Base-by-base conservation (phyloP, 345 rosid genomes). In the Eucalyptus virginea region DNA sequence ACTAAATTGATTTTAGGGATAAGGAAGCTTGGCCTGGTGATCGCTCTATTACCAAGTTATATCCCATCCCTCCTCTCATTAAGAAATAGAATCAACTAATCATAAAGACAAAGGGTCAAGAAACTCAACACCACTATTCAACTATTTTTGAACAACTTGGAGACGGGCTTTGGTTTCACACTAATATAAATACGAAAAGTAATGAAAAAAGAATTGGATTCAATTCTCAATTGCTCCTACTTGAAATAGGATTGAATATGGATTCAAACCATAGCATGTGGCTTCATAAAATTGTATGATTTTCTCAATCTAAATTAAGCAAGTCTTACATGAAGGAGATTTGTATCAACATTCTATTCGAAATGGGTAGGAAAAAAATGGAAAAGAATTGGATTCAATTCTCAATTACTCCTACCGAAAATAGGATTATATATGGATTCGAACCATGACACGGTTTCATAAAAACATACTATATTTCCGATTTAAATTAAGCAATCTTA, bases 341-440 rank as follows among this genome's bases (percentile, higher is more conserved):
- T 56, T 56, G 6, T 56, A 30, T 56, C 0, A 0, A 2, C 62
- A 56, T 23, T 56, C 62, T 24, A 56, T 56, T 56, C 1, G 14
- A 56, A 56, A 56, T 56, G 30, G 30, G 62, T 24, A 56, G 37
- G 5, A 56, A 65, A 8, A 2, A 4, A 42, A 24, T 87, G 15
- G 69, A 52, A 62, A 87, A 44, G 2, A 62, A 23, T 45, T 17
- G 51, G 65, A 17, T 87, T 30, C 62, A 28, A 62, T 87, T 87
- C 30, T 62, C 30, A 56, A 11, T n/a, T 47, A n/a, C 11, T 50
- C 77, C 48, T 45, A 62, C 5, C 4, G 4, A 28, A 62, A 62
- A 26, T 60, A 87, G 54, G 81, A 65, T 87, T 11, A 21, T 62
- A 44, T 8, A 42, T 7, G 3, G 16, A 37, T 87, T 87, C 2